Evolutionary conservation across 805 yeast genomes (phyloP).

Genomic region (Yarrowia phangngaensis): DNA sequence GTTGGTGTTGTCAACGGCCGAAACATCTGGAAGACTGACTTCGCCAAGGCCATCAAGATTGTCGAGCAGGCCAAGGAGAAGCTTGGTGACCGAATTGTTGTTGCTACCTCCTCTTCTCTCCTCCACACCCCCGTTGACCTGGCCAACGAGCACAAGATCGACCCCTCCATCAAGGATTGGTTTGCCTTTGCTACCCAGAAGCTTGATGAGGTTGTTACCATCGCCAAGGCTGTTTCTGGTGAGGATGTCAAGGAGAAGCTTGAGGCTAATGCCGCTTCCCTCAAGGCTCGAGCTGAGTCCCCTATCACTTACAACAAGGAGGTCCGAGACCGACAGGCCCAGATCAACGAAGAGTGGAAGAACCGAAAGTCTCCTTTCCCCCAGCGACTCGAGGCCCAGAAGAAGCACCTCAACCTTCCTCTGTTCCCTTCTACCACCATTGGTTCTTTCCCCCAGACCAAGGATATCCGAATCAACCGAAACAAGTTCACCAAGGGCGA

Average conservation of each 20-base stretch:
- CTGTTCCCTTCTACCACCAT: constrained; percentile 99
- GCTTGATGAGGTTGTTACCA: constrained; percentile 81
- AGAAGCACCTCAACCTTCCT: constrained; percentile 85
- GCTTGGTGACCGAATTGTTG: constrained; percentile 75
- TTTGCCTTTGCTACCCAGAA: constrained; percentile 98
- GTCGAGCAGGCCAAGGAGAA: constrained; percentile 79
- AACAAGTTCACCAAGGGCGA: constrained; percentile 97
- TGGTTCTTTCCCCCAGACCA: constrained; percentile 99
- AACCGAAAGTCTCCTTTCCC: constrained; percentile 86
- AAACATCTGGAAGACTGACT: constrained; percentile 99
- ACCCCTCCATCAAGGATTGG: constrained; percentile 91
- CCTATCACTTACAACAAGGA: constrained; percentile 85
- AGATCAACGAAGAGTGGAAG: constrained; percentile 58
- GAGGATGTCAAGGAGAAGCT: constrained; percentile 64
- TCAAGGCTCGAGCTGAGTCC: constrained; percentile 81
- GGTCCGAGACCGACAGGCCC: constrained; percentile 81
- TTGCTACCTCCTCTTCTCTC: constrained; percentile 93
- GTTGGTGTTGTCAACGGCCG: constrained; percentile 98
- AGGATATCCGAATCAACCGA: constrained; percentile 97
- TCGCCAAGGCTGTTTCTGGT: constrained; percentile 76
- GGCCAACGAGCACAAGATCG: constrained; percentile 84
- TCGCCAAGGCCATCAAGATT: constrained; percentile 74
- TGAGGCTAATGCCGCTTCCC: constrained; percentile 81
- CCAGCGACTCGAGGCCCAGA: constrained; percentile 81
- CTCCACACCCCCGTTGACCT: constrained; percentile 98